Evolutionary conservation across 768 basidiomycete genomes (phyloP), one percentile per base, ranked within the genome.

Genomic region (Kwoniella dendrophila): DNA sequence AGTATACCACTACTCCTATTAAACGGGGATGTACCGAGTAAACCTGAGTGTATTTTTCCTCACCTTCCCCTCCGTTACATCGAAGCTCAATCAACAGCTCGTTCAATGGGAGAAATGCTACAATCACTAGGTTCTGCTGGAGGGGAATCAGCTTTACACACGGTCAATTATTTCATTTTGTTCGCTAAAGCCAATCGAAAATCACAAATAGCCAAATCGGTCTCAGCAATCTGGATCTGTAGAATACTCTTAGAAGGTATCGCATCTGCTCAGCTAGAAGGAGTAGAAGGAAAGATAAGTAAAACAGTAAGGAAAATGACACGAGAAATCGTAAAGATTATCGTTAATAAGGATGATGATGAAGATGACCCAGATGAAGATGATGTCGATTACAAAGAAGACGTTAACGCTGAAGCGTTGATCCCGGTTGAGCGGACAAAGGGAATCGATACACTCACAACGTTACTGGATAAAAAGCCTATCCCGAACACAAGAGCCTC

Each of bases 111-210:
- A 62, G 78, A 80, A 14, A 91, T 94, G 88, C 84, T 98, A 49
- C 85, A 84, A 53, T 81, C 86, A 0, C 79, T 94, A 26, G 92
- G 93, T 2, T 71, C 73, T 18, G 88, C 87, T 11, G 86, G 84
- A 2, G 88, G 87, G 0, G 87, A 90, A 56, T 81, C 83, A 16
- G 86, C 86, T 52, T 80, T 93, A 27, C 90, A 73, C 48, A 59
- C 86, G 63, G 82, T 92, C 7, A 86, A 92, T 4, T 90, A 93
- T 68, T 94, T 95, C 86, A 87, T 95, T 12, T 56, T 63, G 64
- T 78, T 86, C 12, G 83, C 83, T 47, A 81, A 86, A 12, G 83
- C 83, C 0, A 84, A 84, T 3, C 79, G 84, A 24, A 80, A 77
- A 18, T 82, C 81, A 10, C 76, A 70, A 10, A 85, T 86, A 1